Evolutionary conservation across 345 rosid species (phyloP).

Genomic region (Lepidium aucheri): DNA sequence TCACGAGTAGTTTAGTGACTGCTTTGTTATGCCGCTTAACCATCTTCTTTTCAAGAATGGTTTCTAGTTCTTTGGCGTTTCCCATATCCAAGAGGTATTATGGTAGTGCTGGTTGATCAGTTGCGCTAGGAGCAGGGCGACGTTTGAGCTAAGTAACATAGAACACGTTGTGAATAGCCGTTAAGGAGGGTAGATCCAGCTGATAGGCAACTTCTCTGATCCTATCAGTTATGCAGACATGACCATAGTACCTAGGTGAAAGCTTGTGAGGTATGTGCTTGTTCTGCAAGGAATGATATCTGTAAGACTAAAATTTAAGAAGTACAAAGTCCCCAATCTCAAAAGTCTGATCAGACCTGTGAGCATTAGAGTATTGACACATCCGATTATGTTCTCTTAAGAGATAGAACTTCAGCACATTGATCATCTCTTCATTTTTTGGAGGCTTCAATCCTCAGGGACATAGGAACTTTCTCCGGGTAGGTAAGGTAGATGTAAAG

Average conservation of each 20-base stretch:
- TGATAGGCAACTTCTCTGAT: not conserved
- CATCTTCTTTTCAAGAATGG: no score
- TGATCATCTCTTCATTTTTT: not conserved
- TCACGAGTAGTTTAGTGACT: no score
- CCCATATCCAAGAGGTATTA: no score
- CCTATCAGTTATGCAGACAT: not conserved
- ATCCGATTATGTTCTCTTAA: not conserved
- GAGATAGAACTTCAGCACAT: not conserved
- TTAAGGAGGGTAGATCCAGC: accelerated
- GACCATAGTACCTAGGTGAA: not conserved
- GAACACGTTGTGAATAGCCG: not conserved
- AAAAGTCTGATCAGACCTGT: accelerated
- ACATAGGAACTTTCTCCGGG: not conserved
- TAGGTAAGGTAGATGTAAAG: no score
- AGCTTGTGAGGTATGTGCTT: not conserved
- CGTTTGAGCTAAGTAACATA: not conserved
- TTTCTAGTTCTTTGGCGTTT: no score
- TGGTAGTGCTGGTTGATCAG: not conserved
- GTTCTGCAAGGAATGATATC: not conserved
- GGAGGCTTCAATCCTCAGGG: not conserved
- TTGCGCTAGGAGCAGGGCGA: not conserved
- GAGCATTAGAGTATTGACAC: not conserved
- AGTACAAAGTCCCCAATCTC: not conserved
- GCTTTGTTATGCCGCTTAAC: no score
- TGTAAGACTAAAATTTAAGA: not conserved